These are phyloP conservation scores for Rhizopus arrhizus DNA, from an alignment of 371 early-diverging fungal species.

Conservation along the genomic window DNA sequence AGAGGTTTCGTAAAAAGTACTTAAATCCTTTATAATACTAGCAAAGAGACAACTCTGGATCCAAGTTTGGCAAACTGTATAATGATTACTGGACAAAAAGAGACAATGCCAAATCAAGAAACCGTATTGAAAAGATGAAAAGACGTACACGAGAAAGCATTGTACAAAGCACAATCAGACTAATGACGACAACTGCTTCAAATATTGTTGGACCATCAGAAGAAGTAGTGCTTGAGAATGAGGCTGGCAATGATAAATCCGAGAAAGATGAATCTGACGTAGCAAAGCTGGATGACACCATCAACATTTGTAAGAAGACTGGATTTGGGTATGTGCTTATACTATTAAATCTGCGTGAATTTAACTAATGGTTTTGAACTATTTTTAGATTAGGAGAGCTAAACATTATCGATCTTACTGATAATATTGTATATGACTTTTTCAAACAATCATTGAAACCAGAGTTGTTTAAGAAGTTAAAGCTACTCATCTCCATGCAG, in stretches of 20 bases:
- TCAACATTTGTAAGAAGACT: slow-evolving; percentile 1
- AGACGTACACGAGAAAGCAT: background rate
- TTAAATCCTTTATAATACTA: slow-evolving; percentile 13
- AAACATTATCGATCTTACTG: slow-evolving; percentile 12
- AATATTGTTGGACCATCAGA: background rate
- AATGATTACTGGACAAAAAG: slow-evolving; percentile 7
- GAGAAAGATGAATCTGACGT: slow-evolving; percentile 1
- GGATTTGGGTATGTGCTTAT: slow-evolving; percentile 7
- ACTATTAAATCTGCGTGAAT: slow-evolving; percentile 7
- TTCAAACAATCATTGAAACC: slow-evolving; percentile 3
- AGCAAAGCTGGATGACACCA: slow-evolving; percentile 3
- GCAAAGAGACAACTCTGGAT: slow-evolving; percentile 12
- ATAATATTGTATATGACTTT: slow-evolving; percentile 6
- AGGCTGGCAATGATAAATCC: background rate
- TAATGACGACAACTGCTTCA: background rate
- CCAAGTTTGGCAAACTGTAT: slow-evolving; percentile 8
- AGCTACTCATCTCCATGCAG: background rate
- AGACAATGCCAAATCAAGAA: background rate
- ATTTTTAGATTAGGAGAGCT: slow-evolving; percentile 8
- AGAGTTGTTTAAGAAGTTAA: slow-evolving; percentile 4
- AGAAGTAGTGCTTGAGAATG: slow-evolving; percentile 2
- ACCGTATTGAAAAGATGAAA: background rate
- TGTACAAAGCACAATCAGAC: background rate
- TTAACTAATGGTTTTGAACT: slow-evolving; percentile 5
- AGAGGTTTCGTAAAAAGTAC: slow-evolving; percentile 5